Evolutionary conservation across 768 basidiomycete genomes (phyloP), one percentile per base, ranked within the genome.

Genomic region (Mycena floridula): DNA sequence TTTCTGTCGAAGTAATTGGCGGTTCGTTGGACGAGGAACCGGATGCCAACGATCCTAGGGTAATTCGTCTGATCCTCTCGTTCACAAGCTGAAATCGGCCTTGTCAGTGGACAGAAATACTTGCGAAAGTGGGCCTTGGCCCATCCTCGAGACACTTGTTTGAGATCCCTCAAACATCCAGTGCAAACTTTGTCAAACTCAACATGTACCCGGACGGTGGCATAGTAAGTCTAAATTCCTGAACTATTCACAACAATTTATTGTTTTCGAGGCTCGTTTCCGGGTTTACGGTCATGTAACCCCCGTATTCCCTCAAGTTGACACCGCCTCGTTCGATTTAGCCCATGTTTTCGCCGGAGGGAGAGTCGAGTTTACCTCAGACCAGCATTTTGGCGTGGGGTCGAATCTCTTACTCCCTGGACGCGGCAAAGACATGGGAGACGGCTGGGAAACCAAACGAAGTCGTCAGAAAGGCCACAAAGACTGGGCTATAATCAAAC

Each of bases 201-300:
- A 82, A 85, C 53, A 93, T 95, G 79, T 91, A 92, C 65, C 96
- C 96, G 3, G 96, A 99, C 56, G 96, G 96, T 30, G 96, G 96
- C 3, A 92, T 98, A 59, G 93, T 92, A 58, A 67, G 85, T 69
- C 35, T 40, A 15, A 23, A 38, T 38, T 45, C 41, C 20, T 30
- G 15, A 9, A 24, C 26, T 44, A 7, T 37, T 32, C 30, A 40
- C 13, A 24, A 42, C 42, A 44, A 59, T 28, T 36, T 37, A 38
- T 20, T 37, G 32, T 25, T 53, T 22, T n/a, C n/a, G 51, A 94
- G 91, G 93, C 89, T 42, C 82, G 95, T 13, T 96, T 96, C 69
- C 75, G 94, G 44, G 89, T 86, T 1, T 97, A 95, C 62, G 94
- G 95, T 11, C 58, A 77, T 28, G 89, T 95, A 40, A 57, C 68